phyloP scores from a whole-genome alignment of 306 rosid genomes.

The Dryas octopetala region DNA sequence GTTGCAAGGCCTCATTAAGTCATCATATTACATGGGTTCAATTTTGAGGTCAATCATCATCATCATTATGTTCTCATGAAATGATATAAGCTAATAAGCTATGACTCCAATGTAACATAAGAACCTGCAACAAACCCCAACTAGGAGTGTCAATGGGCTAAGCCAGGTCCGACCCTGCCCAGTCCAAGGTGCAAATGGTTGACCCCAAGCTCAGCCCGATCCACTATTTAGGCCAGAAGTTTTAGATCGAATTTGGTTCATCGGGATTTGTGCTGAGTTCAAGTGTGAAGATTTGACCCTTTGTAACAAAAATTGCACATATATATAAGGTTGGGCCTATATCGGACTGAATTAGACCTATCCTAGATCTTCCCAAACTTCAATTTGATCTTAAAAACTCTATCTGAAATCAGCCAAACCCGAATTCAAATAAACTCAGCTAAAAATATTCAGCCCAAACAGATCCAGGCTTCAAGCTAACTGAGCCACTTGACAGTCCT shows the following conservation, averaged over 20 bases:
- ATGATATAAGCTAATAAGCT: neutral
- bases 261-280: neutral
- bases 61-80: neutral
- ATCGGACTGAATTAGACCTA: neutral
- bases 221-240: neutral
- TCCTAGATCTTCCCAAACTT: neutral
- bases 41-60: conserved; percentile 19
- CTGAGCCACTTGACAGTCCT: neutral
- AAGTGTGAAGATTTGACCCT: neutral
- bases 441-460: neutral
- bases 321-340: neutral
- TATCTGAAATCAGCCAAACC: neutral
- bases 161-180: neutral
- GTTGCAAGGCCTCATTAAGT: conserved; percentile 25
- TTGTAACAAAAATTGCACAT: neutral
- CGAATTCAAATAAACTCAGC: neutral
- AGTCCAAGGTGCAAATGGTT: neutral
- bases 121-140: neutral
- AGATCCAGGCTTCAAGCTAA: neutral
- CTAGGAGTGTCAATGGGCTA: neutral
- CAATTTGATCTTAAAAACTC: neutral
- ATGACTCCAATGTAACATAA: neutral
- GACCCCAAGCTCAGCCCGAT: conserved; percentile 5
- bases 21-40: conserved; percentile 20
- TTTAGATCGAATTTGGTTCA: neutral